Evolutionary conservation across 371 early-diverging fungal genomes (phyloP).

Genomic region (Dinochytrium kinnereticum): DNA sequence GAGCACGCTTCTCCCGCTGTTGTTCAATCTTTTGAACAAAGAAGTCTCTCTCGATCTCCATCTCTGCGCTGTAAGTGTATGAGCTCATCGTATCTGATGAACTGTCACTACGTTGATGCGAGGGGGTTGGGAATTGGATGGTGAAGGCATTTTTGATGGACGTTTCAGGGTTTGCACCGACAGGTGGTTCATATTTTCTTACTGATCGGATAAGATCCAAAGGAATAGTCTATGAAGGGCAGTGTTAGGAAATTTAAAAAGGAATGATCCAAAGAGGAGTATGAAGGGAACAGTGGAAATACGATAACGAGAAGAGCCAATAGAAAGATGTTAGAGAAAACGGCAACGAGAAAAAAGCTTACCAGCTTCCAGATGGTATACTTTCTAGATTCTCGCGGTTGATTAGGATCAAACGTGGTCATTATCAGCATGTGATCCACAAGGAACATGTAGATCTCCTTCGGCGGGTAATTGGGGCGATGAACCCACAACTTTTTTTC

Average conservation of each 20-base stretch:
- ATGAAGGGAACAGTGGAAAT: too few species aligned
- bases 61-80: not conserved
- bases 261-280: too few species aligned
- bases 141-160: not conserved
- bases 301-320: too few species aligned
- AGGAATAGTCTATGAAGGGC: not conserved
- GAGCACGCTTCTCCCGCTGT: constrained; percentile 3
- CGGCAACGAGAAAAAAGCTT: too few species aligned
- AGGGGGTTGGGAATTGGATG: not conserved
- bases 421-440: constrained; percentile 15
- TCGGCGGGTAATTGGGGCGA: not conserved
- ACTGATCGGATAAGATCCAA: not conserved
- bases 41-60: constrained; percentile 4
- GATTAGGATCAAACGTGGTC: not conserved
- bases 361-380: not conserved
- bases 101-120: not conserved
- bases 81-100: not conserved
- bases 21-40: constrained; percentile 25
- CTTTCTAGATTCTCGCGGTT: not conserved
- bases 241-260: not conserved
- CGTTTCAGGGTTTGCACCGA: not conserved
- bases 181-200: not conserved
- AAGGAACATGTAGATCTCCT: not conserved
- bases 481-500: not conserved
- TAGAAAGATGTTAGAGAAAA: too few species aligned